Conservation (phyloP, 2,329 filamentous ascomycete genomes). For the Aureobasidium lini region DNA sequence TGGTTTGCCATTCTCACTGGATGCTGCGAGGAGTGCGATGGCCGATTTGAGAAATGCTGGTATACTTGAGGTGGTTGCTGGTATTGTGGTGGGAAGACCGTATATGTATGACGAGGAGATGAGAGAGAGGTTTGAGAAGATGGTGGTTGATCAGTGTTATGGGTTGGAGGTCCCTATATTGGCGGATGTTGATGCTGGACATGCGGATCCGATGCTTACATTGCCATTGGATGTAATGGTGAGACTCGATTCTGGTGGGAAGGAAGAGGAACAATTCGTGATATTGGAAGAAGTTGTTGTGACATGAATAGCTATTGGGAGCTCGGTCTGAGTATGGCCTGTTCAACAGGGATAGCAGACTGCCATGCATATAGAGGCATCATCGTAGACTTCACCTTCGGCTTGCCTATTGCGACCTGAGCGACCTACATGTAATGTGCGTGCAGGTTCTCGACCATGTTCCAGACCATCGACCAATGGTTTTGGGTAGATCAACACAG, state of each 20-base stretch:
- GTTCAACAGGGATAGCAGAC: neutral
- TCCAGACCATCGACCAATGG: neutral
- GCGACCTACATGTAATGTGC: neutral
- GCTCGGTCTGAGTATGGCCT: neutral
- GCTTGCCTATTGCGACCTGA: neutral
- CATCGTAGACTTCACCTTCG: neutral
- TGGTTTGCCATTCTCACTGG: neutral
- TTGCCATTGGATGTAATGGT: constrained; percentile 11
- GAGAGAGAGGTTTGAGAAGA: constrained; percentile 1
- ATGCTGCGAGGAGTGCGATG: neutral
- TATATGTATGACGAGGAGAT: constrained; percentile 14
- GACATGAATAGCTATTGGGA: neutral
- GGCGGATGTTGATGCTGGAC: constrained; percentile 12
- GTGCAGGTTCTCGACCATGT: neutral
- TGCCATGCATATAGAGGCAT: neutral
- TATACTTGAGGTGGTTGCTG: neutral
- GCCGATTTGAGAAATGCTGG: constrained; percentile 11
- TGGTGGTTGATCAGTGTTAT: neutral
- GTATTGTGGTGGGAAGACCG: constrained; percentile 14
- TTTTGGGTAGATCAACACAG: neutral
- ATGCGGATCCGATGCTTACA: constrained; percentile 15
- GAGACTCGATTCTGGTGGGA: neutral
- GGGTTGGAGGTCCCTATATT: constrained; percentile 7
- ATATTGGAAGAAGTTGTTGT: neutral
- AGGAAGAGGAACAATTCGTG: neutral